Conservation (phyloP, 306 rosid genomes). For the Castanea crenata region DNA sequence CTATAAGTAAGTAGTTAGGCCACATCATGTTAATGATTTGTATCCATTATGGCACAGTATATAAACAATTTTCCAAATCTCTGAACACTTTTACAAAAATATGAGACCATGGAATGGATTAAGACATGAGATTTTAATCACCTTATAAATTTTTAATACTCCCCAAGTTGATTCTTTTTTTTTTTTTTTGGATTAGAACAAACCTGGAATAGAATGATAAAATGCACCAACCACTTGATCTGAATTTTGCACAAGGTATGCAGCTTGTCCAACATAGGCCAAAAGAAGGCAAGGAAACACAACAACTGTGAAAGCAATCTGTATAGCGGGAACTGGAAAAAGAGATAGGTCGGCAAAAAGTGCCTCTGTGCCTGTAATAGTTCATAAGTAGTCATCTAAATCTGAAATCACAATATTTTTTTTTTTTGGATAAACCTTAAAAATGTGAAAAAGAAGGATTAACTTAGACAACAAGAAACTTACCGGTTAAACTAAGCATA, state of each 20-base stretch:
- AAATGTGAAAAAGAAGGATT: neutral
- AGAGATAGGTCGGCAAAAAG: slow-evolving; percentile 92
- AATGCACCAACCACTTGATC: slow-evolving; percentile 53
- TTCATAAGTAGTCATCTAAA: slow-evolving; percentile 19
- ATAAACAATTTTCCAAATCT: too few species aligned
- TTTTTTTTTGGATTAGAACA: slow-evolving; percentile 1
- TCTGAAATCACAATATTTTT: too few species aligned
- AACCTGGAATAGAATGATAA: slow-evolving; percentile 95
- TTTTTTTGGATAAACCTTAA: neutral
- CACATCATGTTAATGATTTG: too few species aligned
- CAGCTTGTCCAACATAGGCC: slow-evolving; percentile 98
- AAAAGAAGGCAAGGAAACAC: slow-evolving; percentile 98
- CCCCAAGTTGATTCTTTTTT: too few species aligned
- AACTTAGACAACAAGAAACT: slow-evolving; percentile 1
- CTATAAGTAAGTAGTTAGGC: too few species aligned
- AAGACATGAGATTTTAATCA: too few species aligned
- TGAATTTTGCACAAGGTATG: slow-evolving; percentile 67
- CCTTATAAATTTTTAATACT: too few species aligned
- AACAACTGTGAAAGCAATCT: slow-evolving; percentile 81
- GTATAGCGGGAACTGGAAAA: slow-evolving; percentile 95
- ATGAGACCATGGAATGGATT: too few species aligned
- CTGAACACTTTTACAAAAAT: too few species aligned
- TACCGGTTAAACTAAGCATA: slow-evolving; percentile 96
- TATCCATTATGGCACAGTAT: too few species aligned
- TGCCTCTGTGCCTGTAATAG: slow-evolving; percentile 91